These are phyloP conservation scores for Starmerella cellae DNA, from an alignment of 805 yeast genomes.

Conservation along the genomic window DNA sequence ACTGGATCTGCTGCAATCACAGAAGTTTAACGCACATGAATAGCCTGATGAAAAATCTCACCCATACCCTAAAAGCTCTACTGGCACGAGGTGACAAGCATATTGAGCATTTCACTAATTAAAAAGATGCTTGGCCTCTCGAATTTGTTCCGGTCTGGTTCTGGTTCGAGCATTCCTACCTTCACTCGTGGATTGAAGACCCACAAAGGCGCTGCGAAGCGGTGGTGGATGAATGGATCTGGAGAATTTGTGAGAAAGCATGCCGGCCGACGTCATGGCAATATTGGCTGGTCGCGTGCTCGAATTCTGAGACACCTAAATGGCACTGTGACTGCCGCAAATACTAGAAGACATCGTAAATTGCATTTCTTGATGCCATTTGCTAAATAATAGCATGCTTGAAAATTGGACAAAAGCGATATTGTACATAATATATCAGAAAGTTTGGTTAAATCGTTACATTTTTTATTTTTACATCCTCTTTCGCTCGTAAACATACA, in stretches of 20 bases:
- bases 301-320: conserved; percentile 39
- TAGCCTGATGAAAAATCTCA: no score
- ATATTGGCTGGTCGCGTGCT: conserved; percentile 69
- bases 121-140: not conserved
- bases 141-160: not conserved
- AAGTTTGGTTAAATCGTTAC: no score
- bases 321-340: conserved; percentile 44
- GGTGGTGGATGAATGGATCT: conserved; percentile 60
- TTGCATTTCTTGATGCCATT: conserved; percentile 19
- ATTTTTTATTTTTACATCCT: no score
- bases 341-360: conserved; percentile 25
- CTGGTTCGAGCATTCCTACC: not conserved
- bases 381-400: conserved; percentile 10
- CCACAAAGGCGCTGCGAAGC: conserved; percentile 73
- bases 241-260: conserved; percentile 56
- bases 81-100: no score
- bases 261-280: conserved; percentile 87
- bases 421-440: no score
- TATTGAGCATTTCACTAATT: no score
- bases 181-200: conserved; percentile 36
- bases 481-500: no score
- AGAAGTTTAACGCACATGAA: no score
- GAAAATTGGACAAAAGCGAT: not conserved
- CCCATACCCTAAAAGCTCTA: no score
- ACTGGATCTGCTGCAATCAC: no score